Evolutionary conservation across 768 basidiomycete genomes (phyloP), one percentile per base, ranked within the genome.

Genomic region (Kwoniella newhampshirensis): DNA sequence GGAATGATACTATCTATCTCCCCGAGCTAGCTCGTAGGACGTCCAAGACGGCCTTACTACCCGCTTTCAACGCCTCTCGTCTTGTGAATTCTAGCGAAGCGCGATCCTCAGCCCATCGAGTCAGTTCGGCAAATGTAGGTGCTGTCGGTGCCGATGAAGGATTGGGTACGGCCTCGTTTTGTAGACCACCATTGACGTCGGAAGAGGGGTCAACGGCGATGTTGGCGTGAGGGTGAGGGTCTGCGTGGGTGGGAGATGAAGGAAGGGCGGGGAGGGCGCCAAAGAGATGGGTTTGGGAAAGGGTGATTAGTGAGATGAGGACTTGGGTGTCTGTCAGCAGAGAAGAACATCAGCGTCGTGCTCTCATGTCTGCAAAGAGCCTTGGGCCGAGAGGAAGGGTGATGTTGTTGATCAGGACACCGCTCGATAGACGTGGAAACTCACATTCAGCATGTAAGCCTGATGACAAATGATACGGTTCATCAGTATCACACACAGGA

Each of bases 1-100:
- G n/a, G n/a, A n/a, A n/a, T n/a, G n/a, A n/a, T n/a, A n/a, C n/a
- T n/a, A 13, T 32, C 32, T 32, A 32, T 32, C 32, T 32, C 7
- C 18, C 36, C 13, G 36, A 13, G 13, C 11, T 49, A 6, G 47
- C 47, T n/a, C 43, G 54, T 28, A 60, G 37, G 3, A 57, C 51
- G 54, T 63, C 63, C 20, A 68, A 21, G 2, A 62, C 57, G 2
- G 57, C 60, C 36, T 64, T 64, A 4, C 49, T 23, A 6, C 46
- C 44, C 0, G 55, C 56, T 40, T 42, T 51, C 2, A 64, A 49
- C n/a, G 32, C 58, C 36, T 64, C 66, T 23, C 54, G 32, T 11
- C 48, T 45, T 4, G 46, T 37, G 32, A 64, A 68, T 26, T 68
- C 63, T 7, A 62, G 7, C 4, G 41, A 47, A 2, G 60, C 60